Evolutionary conservation across 225 moss, liverwort and hornwort genomes (phyloP), one percentile per base, ranked within the genome.

Genomic region (Polytrichum formosum): DNA sequence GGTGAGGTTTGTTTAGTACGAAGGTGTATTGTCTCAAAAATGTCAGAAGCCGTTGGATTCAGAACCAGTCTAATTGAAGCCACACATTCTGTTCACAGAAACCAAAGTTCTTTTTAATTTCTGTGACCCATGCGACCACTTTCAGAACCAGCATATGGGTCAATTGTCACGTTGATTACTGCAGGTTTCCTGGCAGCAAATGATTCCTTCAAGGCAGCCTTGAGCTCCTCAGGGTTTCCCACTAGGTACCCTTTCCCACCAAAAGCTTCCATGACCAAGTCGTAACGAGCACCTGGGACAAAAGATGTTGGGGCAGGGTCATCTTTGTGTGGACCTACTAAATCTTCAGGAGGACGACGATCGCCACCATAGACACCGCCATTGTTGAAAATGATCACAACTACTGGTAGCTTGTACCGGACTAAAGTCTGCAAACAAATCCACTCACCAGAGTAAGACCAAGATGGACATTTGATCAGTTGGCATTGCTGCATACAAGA

Each of bases 41-140:
- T 46, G 46, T 46, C 46, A 46, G 46, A 46, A 58, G 58, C 58
- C 58, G 6, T 58, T 58, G 58, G 21, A 23, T 20, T 22, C 9
- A 20, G 9, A 58, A 23, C 6, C 58, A 23, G 21, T 6, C 23
- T 20, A 58, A 58, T 20, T 58, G 58, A 58, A 2, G 58, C 21
- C 21, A 22, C 1, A 4, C 4, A 46, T 13, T 46, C 46, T 46
- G 13, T 46, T 16, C 46, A 30, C 30, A 46, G 46, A 46, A 13
- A 46, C 13, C 46, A 46, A 46, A 13, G 3, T 46, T 22, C 58
- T 8, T 21, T 64, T 53, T 79, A 98, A 29, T 98, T 98, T 60
- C 94, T 84, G 77, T 98, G 98, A 1, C 92, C 91, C 98, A 98
- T 98, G 73, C 98, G 90, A 56, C 98, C 98, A 67, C 98, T 98